A percentile compares a stretch with the other conserved stretches of the same genome.
Conservation (phyloP, 2,329 filamentous ascomycete species). For the Alternaria sp. region DNA sequence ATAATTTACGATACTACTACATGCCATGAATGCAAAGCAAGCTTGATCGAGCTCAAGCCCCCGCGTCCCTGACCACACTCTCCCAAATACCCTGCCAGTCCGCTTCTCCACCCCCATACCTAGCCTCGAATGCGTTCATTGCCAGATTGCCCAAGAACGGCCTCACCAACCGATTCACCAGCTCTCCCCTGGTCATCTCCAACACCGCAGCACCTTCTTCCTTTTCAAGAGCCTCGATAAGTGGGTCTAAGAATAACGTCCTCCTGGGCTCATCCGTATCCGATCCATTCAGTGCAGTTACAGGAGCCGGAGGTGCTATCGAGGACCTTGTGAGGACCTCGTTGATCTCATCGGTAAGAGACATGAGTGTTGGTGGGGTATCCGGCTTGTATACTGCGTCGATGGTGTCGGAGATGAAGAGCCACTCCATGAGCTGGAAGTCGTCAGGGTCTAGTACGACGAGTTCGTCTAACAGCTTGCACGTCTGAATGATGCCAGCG, state of each 20-base stretch:
- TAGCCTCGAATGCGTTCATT: conserved; percentile 91
- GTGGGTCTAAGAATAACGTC: conserved; percentile 52
- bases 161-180: conserved; percentile 78
- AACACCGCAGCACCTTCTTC: conserved; percentile 54
- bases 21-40: not conserved
- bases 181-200: conserved; percentile 61
- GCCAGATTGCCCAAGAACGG: conserved; percentile 93
- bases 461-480: conserved; percentile 90
- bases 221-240: conserved; percentile 42
- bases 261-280: conserved; percentile 32
- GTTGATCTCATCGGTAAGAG: conserved; percentile 83
- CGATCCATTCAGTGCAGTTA: not conserved
- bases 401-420: conserved; percentile 95
- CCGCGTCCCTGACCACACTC: conserved; percentile 41
- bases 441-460: conserved; percentile 88
- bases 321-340: conserved; percentile 65
- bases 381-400: conserved; percentile 88
- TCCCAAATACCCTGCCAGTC: conserved; percentile 42
- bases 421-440: conserved; percentile 98
- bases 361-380: conserved; percentile 68
- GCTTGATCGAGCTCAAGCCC: conserved; percentile 4
- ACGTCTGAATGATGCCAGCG: conserved; percentile 81
- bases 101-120: conserved; percentile 75
- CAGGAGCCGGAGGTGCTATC: not conserved
- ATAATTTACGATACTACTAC: not conserved